Conservation (phyloP, 768 basidiomycete genomes). For the Mycena rosella region DNA sequence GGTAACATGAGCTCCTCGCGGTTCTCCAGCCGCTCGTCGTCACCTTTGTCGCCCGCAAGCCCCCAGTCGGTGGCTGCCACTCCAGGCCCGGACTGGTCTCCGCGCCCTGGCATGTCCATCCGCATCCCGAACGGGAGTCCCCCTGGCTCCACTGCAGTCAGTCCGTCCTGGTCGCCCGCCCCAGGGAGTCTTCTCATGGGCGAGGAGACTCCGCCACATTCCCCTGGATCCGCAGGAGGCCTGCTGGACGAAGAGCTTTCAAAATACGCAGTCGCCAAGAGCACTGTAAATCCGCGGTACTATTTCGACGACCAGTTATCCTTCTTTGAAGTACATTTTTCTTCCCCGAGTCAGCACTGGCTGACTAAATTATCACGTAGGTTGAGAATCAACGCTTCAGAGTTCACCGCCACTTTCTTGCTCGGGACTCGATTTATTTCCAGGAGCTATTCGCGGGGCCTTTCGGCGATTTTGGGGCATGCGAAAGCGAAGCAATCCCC, state of each 20-base stretch:
- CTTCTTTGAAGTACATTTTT: conserved; percentile 25
- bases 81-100: conserved; percentile 32
- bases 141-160: conserved; percentile 29
- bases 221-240: conserved; percentile 16
- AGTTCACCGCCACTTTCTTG: conserved; percentile 41
- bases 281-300: conserved; percentile 33
- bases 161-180: conserved; percentile 36
- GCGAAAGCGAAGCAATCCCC: conserved; percentile 34
- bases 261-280: conserved; percentile 7
- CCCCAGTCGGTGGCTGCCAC: conserved; percentile 27
- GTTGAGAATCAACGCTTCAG: conserved; percentile 37
- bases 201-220: conserved; percentile 19
- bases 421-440: conserved; percentile 39
- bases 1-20: conserved; percentile 17
- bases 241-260: conserved; percentile 22
- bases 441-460: conserved; percentile 38
- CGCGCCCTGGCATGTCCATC: conserved; percentile 31
- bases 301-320: conserved; percentile 37
- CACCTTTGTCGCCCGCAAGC: conserved; percentile 25
- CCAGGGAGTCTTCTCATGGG: conserved; percentile 31
- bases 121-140: conserved; percentile 27
- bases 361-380: conserved; percentile 13
- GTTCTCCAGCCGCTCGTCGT: conserved; percentile 30
- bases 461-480: conserved; percentile 26
- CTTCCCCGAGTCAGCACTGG: neutral